phyloP scores from a whole-genome alignment of 441 rosid species.

The Populus hybrid region DNA sequence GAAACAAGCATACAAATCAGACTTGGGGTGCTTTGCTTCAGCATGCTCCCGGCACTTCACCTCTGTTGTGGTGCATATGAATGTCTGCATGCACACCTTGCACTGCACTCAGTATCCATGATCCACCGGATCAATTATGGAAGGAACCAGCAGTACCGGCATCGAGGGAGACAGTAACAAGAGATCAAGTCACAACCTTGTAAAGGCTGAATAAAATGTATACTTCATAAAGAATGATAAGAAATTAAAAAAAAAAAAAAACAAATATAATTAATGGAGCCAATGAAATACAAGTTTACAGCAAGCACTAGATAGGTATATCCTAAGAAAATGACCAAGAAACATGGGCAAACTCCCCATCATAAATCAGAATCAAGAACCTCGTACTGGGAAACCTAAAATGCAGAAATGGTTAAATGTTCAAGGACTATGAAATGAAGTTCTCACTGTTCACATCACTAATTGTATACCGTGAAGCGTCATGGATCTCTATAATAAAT shows the following conservation, averaged over 20 bases:
- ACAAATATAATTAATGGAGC: neutral
- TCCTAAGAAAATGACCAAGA: neutral
- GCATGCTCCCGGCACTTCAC: constrained; percentile 56
- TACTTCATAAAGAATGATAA: neutral
- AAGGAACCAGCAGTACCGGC: too few relatives aligned
- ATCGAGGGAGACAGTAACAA: neutral
- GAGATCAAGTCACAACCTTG: constrained; percentile 18
- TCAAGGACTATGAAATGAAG: neutral
- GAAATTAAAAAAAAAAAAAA: neutral
- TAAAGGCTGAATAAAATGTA: neutral
- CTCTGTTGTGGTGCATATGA: constrained; percentile 53
- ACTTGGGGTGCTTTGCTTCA: constrained; percentile 49
- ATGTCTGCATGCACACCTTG: constrained; percentile 57
- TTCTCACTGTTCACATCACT: too few relatives aligned
- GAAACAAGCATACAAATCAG: constrained; percentile 42
- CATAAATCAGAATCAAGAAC: too few relatives aligned
- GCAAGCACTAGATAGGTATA: neutral
- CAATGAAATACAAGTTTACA: neutral
- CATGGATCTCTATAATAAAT: too few relatives aligned
- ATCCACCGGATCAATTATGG: neutral
- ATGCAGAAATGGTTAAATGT: neutral
- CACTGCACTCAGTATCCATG: constrained; percentile 31
- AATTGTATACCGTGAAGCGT: too few relatives aligned
- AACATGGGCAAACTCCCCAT: neutral
- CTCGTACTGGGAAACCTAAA: neutral